Base-by-base conservation (phyloP, 805 yeast genomes). In the Suhomyces emberorum region DNA sequence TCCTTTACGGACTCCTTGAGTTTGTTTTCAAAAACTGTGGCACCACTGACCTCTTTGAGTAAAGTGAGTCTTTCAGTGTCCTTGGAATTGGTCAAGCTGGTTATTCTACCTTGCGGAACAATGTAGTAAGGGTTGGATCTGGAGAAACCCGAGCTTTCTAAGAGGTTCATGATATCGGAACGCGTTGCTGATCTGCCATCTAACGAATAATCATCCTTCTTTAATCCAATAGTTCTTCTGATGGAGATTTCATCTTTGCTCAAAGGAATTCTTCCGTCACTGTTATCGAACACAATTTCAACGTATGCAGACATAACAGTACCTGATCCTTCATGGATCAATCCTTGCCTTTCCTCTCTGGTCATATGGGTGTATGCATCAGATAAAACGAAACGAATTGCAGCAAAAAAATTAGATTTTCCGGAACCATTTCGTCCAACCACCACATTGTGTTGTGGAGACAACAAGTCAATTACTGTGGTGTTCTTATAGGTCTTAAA, bases 361-460 rank as follows among this genome's bases (percentile, higher is more conserved):
- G 81, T 70, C 81, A 89, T 74, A 54, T 87, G 83, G 3, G 86
- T 82, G 56, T 85, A 87, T 22, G 91, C 95, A 55, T 91, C 97
- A 30, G 95, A 82, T 15, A 93, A 60, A 8, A 88, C 97, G 63
- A 89, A 93, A 43, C 97, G 70, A 38, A 91, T 84, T 8, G 98
- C 98, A 11, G 96, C 88, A 59, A 91, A 93, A 62, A 91, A 84
- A 59, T 93, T 91, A 27, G 96, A 86, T 57, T 93, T 91, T 7
- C 98, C 98, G 7, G 96, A 85, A n/a, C 97, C 97, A 61, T 89
- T 89, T 34, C 95, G 67, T 2, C 97, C 97, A 21, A 89, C 69
- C 7, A 57, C 88, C 15, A 91, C 95, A 61, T 91, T 91, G 53
- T 82, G 83, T 37, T 78, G 77, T 0, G 95, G 91, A 1, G 95